Conservation (phyloP, 1,139 yeast genomes). For the Suhomyces wounanorum region DNA sequence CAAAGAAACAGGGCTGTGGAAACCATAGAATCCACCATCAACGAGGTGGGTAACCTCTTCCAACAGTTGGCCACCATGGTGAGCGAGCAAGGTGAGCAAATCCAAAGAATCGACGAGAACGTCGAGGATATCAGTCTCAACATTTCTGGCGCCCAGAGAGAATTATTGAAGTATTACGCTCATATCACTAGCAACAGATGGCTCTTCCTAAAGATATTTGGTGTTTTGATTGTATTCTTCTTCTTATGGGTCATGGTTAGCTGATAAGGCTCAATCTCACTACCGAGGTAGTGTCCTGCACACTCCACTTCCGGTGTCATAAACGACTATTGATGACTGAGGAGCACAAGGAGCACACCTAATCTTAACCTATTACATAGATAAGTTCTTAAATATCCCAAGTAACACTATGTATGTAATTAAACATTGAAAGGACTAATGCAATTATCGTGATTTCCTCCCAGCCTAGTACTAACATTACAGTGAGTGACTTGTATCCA, state of each 20-base stretch:
- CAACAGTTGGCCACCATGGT: slow-evolving; percentile 97
- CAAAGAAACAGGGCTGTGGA: slow-evolving; percentile 91
- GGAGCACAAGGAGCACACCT: neutral
- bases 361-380: slow-evolving; percentile 4
- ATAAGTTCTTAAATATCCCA: slow-evolving; percentile 3
- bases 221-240: slow-evolving; percentile 77
- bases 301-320: slow-evolving; percentile 5
- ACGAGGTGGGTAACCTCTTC: slow-evolving; percentile 93
- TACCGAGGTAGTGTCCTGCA: slow-evolving; percentile 7
- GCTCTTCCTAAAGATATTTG: slow-evolving; percentile 88
- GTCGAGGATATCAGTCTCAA: slow-evolving; percentile 91
- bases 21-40: slow-evolving; percentile 91
- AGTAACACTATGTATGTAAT: slow-evolving; percentile 4
- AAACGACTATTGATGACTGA: slow-evolving; percentile 6
- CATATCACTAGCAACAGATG: slow-evolving; percentile 88
- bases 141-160: slow-evolving; percentile 92
- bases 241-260: slow-evolving; percentile 75
- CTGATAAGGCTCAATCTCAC: neutral
- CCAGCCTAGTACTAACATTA: neutral
- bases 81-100: slow-evolving; percentile 94
- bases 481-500: neutral
- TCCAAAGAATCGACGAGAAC: slow-evolving; percentile 92
- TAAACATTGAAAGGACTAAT: neutral
- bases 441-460: neutral
- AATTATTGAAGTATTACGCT: slow-evolving; percentile 84